Conservation (phyloP, 139 green algal genomes). For the Edaphochlamys debaryana region DNA sequence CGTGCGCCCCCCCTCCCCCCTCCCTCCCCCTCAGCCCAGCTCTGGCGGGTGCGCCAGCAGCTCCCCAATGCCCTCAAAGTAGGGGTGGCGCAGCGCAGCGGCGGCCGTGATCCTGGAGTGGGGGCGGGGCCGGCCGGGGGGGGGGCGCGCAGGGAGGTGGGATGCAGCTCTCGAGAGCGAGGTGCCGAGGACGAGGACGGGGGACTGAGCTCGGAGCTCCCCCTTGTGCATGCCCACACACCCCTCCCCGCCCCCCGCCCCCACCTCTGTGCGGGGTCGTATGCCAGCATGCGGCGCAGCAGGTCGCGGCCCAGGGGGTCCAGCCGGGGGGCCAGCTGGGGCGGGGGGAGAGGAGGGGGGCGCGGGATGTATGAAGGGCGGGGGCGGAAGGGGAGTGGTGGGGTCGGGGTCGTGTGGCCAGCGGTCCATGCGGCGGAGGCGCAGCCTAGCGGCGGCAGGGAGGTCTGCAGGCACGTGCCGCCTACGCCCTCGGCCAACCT, state of each 20-base stretch:
- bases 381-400: too few species aligned
- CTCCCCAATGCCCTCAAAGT: slow-evolving; percentile 31
- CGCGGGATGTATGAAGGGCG: too few species aligned
- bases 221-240: neutral
- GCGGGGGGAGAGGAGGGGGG: neutral
- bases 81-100: slow-evolving; percentile 40
- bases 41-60: slow-evolving; percentile 15
- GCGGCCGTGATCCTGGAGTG: slow-evolving; percentile 27
- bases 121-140: too few species aligned
- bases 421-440: too few species aligned
- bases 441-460: too few species aligned
- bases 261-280: slow-evolving; percentile 39
- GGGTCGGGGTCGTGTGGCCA: too few species aligned
- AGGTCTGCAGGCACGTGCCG: too few species aligned
- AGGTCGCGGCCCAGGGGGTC: slow-evolving; percentile 33
- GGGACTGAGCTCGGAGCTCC: too few species aligned
- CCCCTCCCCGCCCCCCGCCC: neutral
- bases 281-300: slow-evolving; percentile 35
- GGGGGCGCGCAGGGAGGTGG: neutral
- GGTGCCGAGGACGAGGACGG: too few species aligned
- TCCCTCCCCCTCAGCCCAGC: neutral
- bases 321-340: slow-evolving; percentile 19
- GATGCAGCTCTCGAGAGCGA: too few species aligned
- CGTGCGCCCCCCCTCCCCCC: neutral
- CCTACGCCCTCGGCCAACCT: too few species aligned